Evolutionary conservation across 192 early-diverging fungal species (phyloP), one percentile per base, ranked within the genome.

Genomic region (Coemansia brasiliensis): DNA sequence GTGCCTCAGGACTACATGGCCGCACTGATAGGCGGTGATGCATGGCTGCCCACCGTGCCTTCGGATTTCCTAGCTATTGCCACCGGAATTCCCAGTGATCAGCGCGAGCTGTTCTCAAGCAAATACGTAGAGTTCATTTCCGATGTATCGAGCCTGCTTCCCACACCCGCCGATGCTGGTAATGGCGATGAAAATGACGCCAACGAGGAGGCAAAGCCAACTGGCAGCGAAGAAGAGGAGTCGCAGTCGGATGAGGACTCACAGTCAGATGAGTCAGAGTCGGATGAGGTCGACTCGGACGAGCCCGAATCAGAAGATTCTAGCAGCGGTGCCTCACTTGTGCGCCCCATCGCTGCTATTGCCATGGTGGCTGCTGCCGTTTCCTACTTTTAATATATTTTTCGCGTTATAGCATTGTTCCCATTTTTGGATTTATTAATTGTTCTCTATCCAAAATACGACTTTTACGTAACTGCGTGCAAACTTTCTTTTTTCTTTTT

Each of bases 91-190:
- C 68, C 68, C 2, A 21, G 42, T 1, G 25, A 39, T 5, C 44
- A 63, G 15, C 51, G 51, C 12, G 17, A 60, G 38, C 17, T 50
- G 32, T 55, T 78, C 17, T 67, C 65, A 21, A 58, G 49, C 60
- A 55, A 71, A 39, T 78, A 78, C 60, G 60, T 55, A 21, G 50
- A 53, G 22, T 69, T 78, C 35, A 61, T 78, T 27, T 40, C 57
- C 6, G 35, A 63, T 27, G 29, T 72, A 11, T 53, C 55, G 8
- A 29, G 59, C 7, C 65, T 67, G 51, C 39, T 68, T 15, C 59
- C 63, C 4, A 49, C 59, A 24, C 56, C 65, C 15, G 38, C 72
- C 37, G 61, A 13, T n/a, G 37, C 11, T n/a, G 24, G 11, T 25
- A 21, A 58, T 4, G 32, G 46, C 21, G 56, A 53, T 17, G 25